These are phyloP conservation scores for Dendrobium chrysotoxum DNA, from an alignment of 106 monocot genomes.

Conservation along the genomic window DNA sequence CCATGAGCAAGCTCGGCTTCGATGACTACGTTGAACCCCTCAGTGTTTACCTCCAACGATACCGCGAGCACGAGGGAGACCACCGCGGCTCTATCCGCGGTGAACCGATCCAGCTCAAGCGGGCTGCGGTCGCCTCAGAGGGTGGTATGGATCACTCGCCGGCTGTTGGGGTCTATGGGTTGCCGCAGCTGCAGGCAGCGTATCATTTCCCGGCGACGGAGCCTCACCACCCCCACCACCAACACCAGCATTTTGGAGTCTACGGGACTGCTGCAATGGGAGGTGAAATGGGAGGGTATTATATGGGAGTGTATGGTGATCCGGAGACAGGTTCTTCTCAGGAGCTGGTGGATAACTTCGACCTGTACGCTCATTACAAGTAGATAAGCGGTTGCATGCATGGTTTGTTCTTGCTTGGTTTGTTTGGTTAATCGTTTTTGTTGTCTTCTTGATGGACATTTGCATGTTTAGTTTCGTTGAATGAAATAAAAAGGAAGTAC, in stretches of 20 bases:
- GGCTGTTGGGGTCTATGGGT: background rate
- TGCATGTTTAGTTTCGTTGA: no score
- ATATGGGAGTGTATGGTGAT: background rate
- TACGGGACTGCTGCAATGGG: background rate
- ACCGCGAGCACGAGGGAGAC: slow-evolving; percentile 56
- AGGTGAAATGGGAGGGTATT: background rate
- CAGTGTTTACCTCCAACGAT: slow-evolving; percentile 36
- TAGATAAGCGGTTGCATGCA: background rate
- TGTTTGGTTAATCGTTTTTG: no score
- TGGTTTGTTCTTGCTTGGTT: no score
- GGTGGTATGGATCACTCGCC: background rate
- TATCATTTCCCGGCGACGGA: background rate
- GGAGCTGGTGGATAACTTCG: background rate
- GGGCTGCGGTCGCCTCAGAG: background rate
- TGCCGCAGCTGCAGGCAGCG: background rate
- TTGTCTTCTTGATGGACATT: no score
- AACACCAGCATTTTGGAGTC: background rate
- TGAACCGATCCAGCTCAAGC: slow-evolving; percentile 5
- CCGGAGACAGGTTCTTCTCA: background rate
- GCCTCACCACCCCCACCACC: background rate
- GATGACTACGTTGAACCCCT: slow-evolving; percentile 64
- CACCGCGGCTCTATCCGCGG: slow-evolving; percentile 31
- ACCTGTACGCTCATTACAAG: background rate
- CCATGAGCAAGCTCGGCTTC: slow-evolving; percentile 61
- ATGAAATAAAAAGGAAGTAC: no score